Percentiles rank a stretch among this genome's conserved stretches.
Conservation (phyloP, 371 early-diverging fungal genomes). For the Cokeromyces recurvatus region DNA sequence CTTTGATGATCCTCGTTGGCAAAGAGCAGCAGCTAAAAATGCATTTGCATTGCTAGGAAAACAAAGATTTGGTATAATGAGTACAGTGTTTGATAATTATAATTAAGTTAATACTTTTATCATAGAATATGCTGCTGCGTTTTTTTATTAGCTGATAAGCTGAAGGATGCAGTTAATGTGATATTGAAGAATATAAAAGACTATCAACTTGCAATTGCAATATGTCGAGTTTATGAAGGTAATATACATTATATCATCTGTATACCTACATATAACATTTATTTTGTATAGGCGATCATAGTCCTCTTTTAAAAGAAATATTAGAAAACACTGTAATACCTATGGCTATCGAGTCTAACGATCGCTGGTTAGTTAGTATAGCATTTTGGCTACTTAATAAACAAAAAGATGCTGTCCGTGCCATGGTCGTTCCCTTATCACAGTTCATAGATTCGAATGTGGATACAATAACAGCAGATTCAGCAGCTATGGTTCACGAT, state of each 20-base stretch:
- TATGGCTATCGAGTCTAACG: conserved; percentile 38
- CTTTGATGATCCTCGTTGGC: conserved; percentile 84
- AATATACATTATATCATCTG: background rate
- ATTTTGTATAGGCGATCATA: conserved; percentile 49
- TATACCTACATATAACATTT: background rate
- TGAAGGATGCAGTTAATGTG: conserved; percentile 88
- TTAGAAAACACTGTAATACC: conserved; percentile 40
- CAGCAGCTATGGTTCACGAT: conserved; percentile 45
- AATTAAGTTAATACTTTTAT: conserved; percentile 27
- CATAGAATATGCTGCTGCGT: conserved; percentile 87
- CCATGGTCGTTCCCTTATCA: conserved; percentile 49
- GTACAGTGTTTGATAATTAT: too few species aligned
- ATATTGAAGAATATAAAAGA: conserved; percentile 89
- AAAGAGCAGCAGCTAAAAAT: conserved; percentile 92
- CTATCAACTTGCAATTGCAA: conserved; percentile 83
- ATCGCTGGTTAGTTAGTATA: conserved; percentile 77
- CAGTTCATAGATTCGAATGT: conserved; percentile 7
- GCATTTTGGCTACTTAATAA: conserved; percentile 61
- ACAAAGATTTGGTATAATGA: conserved; percentile 71
- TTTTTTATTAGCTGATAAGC: conserved; percentile 84
- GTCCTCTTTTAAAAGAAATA: conserved; percentile 56
- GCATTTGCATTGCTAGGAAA: conserved; percentile 94
- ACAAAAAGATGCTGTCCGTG: conserved; percentile 58
- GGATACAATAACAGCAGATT: conserved; percentile 7
- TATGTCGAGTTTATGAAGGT: conserved; percentile 89